Evolutionary conservation across 495 filamentous ascomycete species (phyloP).

Genomic region (Clavariopsis aquatica): DNA sequence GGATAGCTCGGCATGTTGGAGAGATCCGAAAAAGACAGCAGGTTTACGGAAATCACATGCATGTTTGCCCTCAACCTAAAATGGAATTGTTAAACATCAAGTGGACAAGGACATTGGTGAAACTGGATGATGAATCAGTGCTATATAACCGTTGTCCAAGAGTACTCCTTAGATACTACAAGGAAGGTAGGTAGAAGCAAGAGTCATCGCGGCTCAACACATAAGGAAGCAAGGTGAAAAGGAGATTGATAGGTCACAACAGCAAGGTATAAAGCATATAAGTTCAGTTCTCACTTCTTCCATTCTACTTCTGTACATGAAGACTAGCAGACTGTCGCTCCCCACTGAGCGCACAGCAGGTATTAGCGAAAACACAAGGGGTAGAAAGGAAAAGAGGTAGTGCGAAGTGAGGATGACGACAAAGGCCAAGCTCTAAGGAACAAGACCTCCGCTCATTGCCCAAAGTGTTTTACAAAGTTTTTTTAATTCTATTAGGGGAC

Average conservation of each 20-base stretch:
- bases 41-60: neutral
- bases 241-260: no score
- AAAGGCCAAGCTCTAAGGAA: neutral
- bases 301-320: constrained; percentile 33
- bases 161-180: no score
- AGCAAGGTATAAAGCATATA: neutral
- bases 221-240: neutral
- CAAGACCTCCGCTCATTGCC: neutral
- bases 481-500: constrained; percentile 19
- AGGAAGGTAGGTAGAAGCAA: no score
- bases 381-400: constrained; percentile 29
- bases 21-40: neutral
- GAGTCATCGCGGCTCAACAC: no score
- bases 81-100: no score
- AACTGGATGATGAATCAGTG: no score
- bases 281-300: constrained; percentile 17
- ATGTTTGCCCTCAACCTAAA: no score
- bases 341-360: constrained; percentile 6
- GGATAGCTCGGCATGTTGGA: neutral
- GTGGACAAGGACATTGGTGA: no score
- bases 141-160: no score
- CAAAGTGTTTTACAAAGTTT: constrained; percentile 23
- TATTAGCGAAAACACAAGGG: constrained; percentile 20
- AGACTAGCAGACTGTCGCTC: neutral
- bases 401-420: constrained; percentile 8